Evolutionary conservation across 2,329 filamentous ascomycete species (phyloP).

Genomic region (Xylariomycetidae sp.): DNA sequence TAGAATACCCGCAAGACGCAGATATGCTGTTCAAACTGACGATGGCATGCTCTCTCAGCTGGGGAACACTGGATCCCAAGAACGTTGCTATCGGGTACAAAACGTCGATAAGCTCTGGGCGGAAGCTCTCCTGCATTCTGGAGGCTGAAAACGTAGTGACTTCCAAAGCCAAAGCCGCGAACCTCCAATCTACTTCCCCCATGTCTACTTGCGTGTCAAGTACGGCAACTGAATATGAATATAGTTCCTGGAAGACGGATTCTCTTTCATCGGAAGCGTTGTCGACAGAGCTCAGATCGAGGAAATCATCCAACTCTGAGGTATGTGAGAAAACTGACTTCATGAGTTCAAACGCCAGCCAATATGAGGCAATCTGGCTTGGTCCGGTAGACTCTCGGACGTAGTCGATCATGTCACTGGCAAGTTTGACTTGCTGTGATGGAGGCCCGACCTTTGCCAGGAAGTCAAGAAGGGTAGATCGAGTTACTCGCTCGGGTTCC

Average conservation of each 20-base stretch:
- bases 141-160: conserved; percentile 71
- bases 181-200: conserved; percentile 58
- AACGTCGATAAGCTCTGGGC: conserved; percentile 81
- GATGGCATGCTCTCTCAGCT: conserved; percentile 76
- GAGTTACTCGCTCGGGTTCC: conserved; percentile 62
- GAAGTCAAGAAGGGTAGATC: conserved; percentile 54
- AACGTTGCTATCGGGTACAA: conserved; percentile 90
- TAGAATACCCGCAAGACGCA: conserved; percentile 65
- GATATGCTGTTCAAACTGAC: conserved; percentile 79
- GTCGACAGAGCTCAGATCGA: conserved; percentile 48
- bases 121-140: conserved; percentile 63
- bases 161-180: conserved; percentile 77
- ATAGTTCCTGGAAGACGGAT: conserved; percentile 57
- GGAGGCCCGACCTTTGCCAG: conserved; percentile 51
- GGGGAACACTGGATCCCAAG: conserved; percentile 64
- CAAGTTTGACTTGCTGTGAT: conserved; percentile 56
- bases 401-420: conserved; percentile 60
- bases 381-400: conserved; percentile 54
- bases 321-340: conserved; percentile 50
- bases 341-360: conserved; percentile 72
- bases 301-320: conserved; percentile 59
- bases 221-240: conserved; percentile 61
- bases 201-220: conserved; percentile 51
- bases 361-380: conserved; percentile 66
- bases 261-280: conserved; percentile 38